Evolutionary conservation across 345 rosid species (phyloP), one percentile per base, ranked within the genome.

Genomic region (Boechera retrofracta): DNA sequence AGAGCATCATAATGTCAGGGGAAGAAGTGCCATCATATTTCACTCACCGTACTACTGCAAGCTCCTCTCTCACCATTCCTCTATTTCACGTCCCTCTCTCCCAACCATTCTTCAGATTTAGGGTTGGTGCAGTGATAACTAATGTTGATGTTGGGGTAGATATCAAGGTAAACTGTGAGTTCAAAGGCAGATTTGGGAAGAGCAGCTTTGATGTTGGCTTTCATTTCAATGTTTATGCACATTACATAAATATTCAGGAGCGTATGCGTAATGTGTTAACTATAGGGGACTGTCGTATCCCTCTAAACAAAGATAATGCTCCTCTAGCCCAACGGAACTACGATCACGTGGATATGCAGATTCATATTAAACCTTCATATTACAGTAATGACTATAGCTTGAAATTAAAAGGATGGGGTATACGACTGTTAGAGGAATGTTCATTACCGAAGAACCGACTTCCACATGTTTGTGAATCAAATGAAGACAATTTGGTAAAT

Each of bases 311-410:
- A 16, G 16, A 16, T 16, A 7, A 12, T 28, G 42, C 24, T 52
- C 52, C 21, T 39, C 52, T n/a, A 6, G 2, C 18, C 62, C 5
- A 28, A 4, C 12, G 15, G 2, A 36, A 35, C 28, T 60, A 72
- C 0, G 68, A 72, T 12, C 54, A 73, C 7, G 55, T 73, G 55
- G 77, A 64, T 41, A 7, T 73, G 32, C 63, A 63, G 10, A 42
- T 48, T 0, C 16, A 7, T 36, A 6, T n/a, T n/a, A n/a, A n/a
- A n/a, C n/a, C n/a, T n/a, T n/a, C n/a, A n/a, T n/a, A n/a, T n/a
- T n/a, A n/a, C n/a, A n/a, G n/a, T n/a, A n/a, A n/a, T n/a, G n/a
- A n/a, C n/a, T n/a, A n/a, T n/a, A n/a, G n/a, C n/a, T n/a, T 7
- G 39, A 7, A 7, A 36, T 7, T 36, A 2, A 36, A 36, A 1